These are phyloP conservation scores for Calonectria pseudoturangicola DNA, from an alignment of 2,329 filamentous ascomycete species.

Conservation along the genomic window DNA sequence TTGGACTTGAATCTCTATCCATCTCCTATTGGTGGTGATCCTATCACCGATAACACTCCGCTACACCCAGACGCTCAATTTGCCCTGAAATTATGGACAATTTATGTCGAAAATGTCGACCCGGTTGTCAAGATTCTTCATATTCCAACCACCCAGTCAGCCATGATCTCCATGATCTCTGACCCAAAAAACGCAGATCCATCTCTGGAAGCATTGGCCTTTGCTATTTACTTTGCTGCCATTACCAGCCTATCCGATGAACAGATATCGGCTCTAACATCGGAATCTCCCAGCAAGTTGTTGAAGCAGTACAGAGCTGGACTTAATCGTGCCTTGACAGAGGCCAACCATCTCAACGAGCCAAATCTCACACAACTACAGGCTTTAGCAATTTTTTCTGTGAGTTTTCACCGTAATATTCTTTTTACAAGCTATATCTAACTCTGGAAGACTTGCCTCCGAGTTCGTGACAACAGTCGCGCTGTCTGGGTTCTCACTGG, in stretches of 20 bases:
- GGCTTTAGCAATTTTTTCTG: conserved; percentile 37
- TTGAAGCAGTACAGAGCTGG: conserved; percentile 34
- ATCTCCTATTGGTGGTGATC: conserved; percentile 17
- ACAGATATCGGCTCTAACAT: conserved; percentile 26
- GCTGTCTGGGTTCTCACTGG: conserved; percentile 37
- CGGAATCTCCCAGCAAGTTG: conserved; percentile 26
- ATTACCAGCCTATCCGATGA: conserved; percentile 30
- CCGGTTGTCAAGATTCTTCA: conserved; percentile 39
- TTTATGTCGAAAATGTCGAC: conserved; percentile 36
- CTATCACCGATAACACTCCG: not conserved
- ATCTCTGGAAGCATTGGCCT: conserved; percentile 31
- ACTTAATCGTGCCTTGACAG: conserved; percentile 28
- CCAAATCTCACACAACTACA: conserved; percentile 33
- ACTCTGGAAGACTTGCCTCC: conserved; percentile 32
- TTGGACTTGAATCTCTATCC: conserved; percentile 31
- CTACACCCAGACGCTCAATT: conserved; percentile 33
- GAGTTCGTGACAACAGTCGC: conserved; percentile 34
- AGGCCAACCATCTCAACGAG: conserved; percentile 35
- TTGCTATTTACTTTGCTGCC: conserved; percentile 40
- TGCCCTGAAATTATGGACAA: conserved; percentile 34
- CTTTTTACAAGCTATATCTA: not conserved
- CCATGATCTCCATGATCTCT: conserved; percentile 38
- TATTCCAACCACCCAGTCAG: conserved; percentile 38
- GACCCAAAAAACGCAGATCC: conserved; percentile 17
- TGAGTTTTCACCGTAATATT: not conserved